Conservation (phyloP, 208 protist genomes). For the Leishmania gerbilli region DNA sequence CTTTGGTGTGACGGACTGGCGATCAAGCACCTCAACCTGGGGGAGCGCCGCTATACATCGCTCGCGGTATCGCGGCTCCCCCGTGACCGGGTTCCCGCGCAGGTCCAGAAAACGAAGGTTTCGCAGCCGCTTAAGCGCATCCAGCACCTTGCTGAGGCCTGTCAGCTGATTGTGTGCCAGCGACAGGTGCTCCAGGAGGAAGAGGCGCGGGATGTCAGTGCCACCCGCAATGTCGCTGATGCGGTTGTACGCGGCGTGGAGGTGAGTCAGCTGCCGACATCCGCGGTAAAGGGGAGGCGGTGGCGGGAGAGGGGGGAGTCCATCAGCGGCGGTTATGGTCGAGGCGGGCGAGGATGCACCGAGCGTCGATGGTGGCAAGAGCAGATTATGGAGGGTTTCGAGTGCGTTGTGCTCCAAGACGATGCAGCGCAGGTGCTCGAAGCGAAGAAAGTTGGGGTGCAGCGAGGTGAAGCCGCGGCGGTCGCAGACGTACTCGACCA, state of each 20-base stretch:
- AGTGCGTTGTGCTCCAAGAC: constrained; percentile 67
- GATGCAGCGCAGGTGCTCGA: constrained; percentile 69
- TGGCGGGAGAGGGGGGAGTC: neutral
- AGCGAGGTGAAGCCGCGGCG: constrained; percentile 53
- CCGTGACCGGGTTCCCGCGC: constrained; percentile 66
- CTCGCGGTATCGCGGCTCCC: constrained; percentile 66
- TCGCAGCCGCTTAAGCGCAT: constrained; percentile 46
- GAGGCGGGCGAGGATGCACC: neutral
- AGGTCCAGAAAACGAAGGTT: constrained; percentile 64
- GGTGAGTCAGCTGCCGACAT: constrained; percentile 54
- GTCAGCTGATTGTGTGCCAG: constrained; percentile 67
- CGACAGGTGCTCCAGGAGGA: constrained; percentile 56
- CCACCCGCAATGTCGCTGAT: constrained; percentile 35
- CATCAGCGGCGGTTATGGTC: neutral
- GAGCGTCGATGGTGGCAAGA: constrained; percentile 12
- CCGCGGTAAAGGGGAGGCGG: constrained; percentile 38
- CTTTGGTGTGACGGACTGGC: constrained; percentile 38
- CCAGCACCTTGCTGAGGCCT: constrained; percentile 42
- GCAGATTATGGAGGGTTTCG: constrained; percentile 44
- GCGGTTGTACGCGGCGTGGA: constrained; percentile 46
- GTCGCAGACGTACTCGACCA: constrained; percentile 54
- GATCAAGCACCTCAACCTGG: constrained; percentile 73
- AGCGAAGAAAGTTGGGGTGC: constrained; percentile 59
- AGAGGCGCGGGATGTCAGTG: constrained; percentile 55
- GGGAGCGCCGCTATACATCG: constrained; percentile 60